Percentiles rank a stretch among this genome's conserved stretches.
Evolutionary conservation across 139 green algal genomes (phyloP).

Genomic region (Ettlia oleoabundans): DNA sequence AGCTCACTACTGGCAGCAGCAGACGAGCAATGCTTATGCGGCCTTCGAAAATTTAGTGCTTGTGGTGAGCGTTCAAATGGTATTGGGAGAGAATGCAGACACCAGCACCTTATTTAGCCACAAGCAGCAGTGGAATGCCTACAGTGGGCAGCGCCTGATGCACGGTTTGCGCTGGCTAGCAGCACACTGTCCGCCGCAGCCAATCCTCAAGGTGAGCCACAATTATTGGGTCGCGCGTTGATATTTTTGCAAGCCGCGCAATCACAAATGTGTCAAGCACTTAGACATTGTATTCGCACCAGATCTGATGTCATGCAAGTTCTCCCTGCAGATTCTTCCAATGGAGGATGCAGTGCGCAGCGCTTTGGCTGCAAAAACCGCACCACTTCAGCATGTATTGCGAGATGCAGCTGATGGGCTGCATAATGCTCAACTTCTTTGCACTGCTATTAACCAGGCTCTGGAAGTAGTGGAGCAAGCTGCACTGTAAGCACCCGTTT

Average conservation of each 20-base stretch:
- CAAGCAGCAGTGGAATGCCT: not conserved
- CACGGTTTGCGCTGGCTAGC: constrained; percentile 40
- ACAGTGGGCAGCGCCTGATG: constrained; percentile 1
- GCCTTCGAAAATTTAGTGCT: not conserved
- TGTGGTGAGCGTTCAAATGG: constrained; percentile 9
- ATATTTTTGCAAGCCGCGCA: not conserved
- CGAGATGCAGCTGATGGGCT: too few relatives aligned
- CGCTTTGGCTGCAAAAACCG: not conserved
- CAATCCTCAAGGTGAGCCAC: constrained; percentile 5
- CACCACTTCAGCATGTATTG: not conserved
- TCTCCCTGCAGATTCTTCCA: constrained; percentile 9
- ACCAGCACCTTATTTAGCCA: not conserved
- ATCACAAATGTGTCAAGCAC: too few relatives aligned
- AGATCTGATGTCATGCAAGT: too few relatives aligned
- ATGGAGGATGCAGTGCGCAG: not conserved
- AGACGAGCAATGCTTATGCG: not conserved
- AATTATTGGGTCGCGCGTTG: not conserved
- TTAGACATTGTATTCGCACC: not conserved
- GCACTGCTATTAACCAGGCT: too few relatives aligned
- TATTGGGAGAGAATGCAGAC: not conserved
- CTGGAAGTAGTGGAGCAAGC: not conserved
- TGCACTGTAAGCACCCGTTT: constrained; percentile 26
- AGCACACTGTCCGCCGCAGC: constrained; percentile 19
- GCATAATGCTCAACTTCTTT: too few relatives aligned
- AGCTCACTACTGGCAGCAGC: constrained; percentile 23